Evolutionary conservation across 2,329 filamentous ascomycete species (phyloP).

Genomic region (Talaromyces sp.): DNA sequence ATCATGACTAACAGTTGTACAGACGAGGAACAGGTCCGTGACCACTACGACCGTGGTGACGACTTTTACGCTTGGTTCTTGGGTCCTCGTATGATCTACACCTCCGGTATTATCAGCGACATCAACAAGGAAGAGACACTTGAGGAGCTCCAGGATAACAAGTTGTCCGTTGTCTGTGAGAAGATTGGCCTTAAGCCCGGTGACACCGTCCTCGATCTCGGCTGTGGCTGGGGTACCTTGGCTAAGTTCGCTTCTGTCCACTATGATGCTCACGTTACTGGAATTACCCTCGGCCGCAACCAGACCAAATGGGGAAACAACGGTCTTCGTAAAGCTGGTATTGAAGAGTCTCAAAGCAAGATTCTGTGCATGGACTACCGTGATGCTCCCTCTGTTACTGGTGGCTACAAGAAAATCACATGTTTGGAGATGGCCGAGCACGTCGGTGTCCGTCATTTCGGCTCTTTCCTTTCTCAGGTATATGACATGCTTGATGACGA

Average conservation of each 20-base stretch:
- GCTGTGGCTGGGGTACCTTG: constrained; percentile 96
- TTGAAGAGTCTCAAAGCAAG: constrained; percentile 82
- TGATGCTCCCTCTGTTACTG: constrained; percentile 76
- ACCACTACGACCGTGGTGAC: constrained; percentile 96
- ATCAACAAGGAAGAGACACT: constrained; percentile 82
- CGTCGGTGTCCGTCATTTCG: constrained; percentile 88
- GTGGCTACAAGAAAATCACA: constrained; percentile 89
- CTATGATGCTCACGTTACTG: constrained; percentile 81
- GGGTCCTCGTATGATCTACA: constrained; percentile 98
- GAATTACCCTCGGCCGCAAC: constrained; percentile 91
- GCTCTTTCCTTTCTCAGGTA: constrained; percentile 76
- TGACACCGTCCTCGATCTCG: constrained; percentile 86
- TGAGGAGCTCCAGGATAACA: constrained; percentile 97
- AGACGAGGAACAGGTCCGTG: constrained; percentile 97
- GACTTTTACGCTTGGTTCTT: constrained; percentile 99
- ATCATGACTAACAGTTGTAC: not conserved
- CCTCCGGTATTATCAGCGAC: constrained; percentile 88
- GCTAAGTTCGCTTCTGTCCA: constrained; percentile 88
- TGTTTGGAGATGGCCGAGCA: constrained; percentile 99
- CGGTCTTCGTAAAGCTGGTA: constrained; percentile 75
- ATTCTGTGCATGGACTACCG: constrained; percentile 97
- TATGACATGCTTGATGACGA: constrained; percentile 96
- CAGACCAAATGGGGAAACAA: constrained; percentile 96
- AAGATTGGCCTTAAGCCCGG: constrained; percentile 83
- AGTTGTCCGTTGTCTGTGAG: constrained; percentile 89